Conservation (phyloP, 768 basidiomycete species). For the Lactarius evosmus region DNA sequence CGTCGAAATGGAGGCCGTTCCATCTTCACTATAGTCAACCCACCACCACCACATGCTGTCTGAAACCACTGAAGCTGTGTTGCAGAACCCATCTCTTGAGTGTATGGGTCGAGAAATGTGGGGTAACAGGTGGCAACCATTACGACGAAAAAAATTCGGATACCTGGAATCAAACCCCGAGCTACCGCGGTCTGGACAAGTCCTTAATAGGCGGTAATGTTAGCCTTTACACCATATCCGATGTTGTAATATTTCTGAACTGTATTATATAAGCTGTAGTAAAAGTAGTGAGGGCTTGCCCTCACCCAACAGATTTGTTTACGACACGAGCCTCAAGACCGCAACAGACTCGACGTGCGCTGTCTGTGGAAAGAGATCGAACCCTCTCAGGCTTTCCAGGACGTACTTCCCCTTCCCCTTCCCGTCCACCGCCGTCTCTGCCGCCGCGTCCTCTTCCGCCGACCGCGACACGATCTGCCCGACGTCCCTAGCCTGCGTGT, state of each 20-base stretch:
- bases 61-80: too few relatives aligned
- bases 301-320: too few relatives aligned
- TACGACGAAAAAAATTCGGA: constrained; percentile 30
- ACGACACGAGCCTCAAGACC: constrained; percentile 50
- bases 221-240: constrained; percentile 41
- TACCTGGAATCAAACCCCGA: constrained; percentile 45
- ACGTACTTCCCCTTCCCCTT: constrained; percentile 51
- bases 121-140: too few relatives aligned
- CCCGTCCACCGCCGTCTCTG: constrained; percentile 31
- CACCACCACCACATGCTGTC: too few relatives aligned
- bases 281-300: too few relatives aligned
- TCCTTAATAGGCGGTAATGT: constrained; percentile 38
- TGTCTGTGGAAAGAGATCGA: constrained; percentile 96
- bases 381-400: constrained; percentile 80
- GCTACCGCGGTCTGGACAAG: constrained; percentile 34
- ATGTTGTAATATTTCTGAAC: background rate
- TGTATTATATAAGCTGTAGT: background rate
- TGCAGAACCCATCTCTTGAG: too few relatives aligned
- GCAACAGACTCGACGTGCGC: constrained; percentile 35
- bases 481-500: constrained; percentile 87
- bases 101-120: too few relatives aligned
- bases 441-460: constrained; percentile 32
- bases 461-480: constrained; percentile 60
- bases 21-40: too few relatives aligned
- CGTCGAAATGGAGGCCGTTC: too few relatives aligned